Evolutionary conservation across 1,284 basidiomycete species (phyloP).

Genomic region (Irpex rosettiformis): DNA sequence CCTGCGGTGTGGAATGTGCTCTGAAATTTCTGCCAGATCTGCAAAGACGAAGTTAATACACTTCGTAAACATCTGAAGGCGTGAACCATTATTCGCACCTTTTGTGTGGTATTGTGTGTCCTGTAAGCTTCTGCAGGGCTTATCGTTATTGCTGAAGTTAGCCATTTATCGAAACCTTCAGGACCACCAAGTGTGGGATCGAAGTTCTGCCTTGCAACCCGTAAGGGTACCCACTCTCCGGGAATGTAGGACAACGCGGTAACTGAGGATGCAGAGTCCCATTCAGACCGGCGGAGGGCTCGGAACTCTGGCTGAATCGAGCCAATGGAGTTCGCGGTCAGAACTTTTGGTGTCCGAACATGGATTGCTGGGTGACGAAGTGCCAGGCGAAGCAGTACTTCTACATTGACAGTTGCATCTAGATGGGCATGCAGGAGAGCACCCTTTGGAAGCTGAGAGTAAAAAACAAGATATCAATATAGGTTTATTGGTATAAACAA

Average conservation of each 20-base stretch:
- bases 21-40: slow-evolving; percentile 74
- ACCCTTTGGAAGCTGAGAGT: slow-evolving; percentile 72
- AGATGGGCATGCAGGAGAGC: slow-evolving; percentile 68
- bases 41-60: background rate
- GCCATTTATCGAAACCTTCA: slow-evolving; percentile 66
- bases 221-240: slow-evolving; percentile 50
- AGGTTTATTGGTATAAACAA: background rate
- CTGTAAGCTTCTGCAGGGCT: slow-evolving; percentile 66
- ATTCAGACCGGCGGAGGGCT: slow-evolving; percentile 35
- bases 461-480: slow-evolving; percentile 2
- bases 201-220: slow-evolving; percentile 52
- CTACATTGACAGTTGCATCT: slow-evolving; percentile 61
- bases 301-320: slow-evolving; percentile 47
- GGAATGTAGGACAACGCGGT: slow-evolving; percentile 42
- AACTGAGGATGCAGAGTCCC: slow-evolving; percentile 33
- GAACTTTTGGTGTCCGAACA: slow-evolving; percentile 38
- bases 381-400: slow-evolving; percentile 48
- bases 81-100: slow-evolving; percentile 44
- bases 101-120: slow-evolving; percentile 63
- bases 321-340: slow-evolving; percentile 38
- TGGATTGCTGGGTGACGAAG: slow-evolving; percentile 56
- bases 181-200: slow-evolving; percentile 48
- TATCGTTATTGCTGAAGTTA: slow-evolving; percentile 54
- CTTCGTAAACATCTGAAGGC: too few species aligned
- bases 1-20: slow-evolving; percentile 46